Base-by-base conservation (phyloP, 306 rosid species). In the Prunus fruticosa region DNA sequence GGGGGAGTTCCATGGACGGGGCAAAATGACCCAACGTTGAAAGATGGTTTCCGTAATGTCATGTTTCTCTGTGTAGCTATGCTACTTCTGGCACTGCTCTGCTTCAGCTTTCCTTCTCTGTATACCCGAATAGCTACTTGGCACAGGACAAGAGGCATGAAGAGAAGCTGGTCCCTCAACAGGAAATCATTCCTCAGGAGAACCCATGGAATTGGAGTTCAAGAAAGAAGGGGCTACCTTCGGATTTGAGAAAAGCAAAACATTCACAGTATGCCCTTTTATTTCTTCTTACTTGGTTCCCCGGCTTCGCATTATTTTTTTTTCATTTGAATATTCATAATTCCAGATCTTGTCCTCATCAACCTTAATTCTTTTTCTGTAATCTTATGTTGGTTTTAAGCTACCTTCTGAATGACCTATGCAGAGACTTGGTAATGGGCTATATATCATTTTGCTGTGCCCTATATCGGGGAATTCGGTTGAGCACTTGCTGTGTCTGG, bases 1-100 rank as follows among this genome's bases (percentile, higher is more conserved):
- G 97, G 96, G 32, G 97, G 97, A 78, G 96, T 92, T 84, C 98
- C 98, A 38, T 95, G 98, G 98, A 95, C 97, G 3, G 93, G 83
- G 46, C 97, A 92, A 75, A 84, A 70, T 30, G 49, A 78, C 49
- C 90, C 96, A 0, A 82, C 60, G 32, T 74, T 85, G 60, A 87
- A 86, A 58, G 82, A 95, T 45, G 97, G 97, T 71, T 95, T 95
- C 79, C 93, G 92, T 13, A 90, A 95, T 38, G 98, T 95, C 67
- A 84, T 95, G 91, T 34, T 95, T 28, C 76, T 95, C n/a, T 89
- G 93, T 18, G 75, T 87, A 10, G 78, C 72, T 12, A 79, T 86
- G 92, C 85, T 95, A 60, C 34, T 92, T 28, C 23, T 89, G 50
- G 91, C 91, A 9, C 86, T 95, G 34, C 86, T 92, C 20, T 95